A percentile compares a stretch with the other conserved stretches of the same genome.
These are phyloP conservation scores for Rasamsonia emersonii DNA, from an alignment of 2,329 filamentous ascomycete species.

Conservation along the genomic window DNA sequence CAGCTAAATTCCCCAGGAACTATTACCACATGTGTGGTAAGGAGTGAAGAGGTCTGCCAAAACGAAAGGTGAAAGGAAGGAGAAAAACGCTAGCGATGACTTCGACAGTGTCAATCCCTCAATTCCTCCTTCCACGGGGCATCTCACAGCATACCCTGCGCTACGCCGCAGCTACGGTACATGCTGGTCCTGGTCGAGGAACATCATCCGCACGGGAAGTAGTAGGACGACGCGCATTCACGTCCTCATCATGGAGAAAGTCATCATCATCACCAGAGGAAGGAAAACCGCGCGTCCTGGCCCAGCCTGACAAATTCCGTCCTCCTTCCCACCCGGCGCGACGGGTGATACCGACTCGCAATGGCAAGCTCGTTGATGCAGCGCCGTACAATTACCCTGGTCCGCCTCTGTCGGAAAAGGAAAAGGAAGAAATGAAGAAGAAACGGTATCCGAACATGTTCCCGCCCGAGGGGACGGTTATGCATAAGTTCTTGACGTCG, in stretches of 20 bases:
- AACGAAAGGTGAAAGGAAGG: background rate
- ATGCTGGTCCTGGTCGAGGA: too few relatives aligned
- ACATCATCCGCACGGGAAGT: conserved; percentile 12
- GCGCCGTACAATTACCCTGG: conserved; percentile 62
- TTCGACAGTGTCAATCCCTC: conserved; percentile 42
- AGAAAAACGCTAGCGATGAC: conserved; percentile 1
- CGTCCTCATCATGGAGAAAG: background rate
- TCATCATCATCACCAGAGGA: conserved; percentile 11
- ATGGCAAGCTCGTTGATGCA: conserved; percentile 14
- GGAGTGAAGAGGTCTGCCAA: too few relatives aligned
- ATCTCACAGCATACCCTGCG: conserved; percentile 23
- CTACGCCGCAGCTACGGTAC: conserved; percentile 13
- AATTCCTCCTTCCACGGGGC: conserved; percentile 59
- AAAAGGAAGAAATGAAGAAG: conserved; percentile 56
- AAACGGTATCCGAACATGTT: conserved; percentile 84
- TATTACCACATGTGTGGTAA: too few relatives aligned
- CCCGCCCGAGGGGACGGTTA: conserved; percentile 70
- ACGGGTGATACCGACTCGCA: conserved; percentile 46
- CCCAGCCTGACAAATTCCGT: conserved; percentile 81
- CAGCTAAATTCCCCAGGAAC: too few relatives aligned
- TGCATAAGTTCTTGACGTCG: conserved; percentile 77
- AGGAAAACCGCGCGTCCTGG: conserved; percentile 61
- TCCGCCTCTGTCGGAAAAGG: conserved; percentile 57
- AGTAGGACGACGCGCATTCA: conserved; percentile 21
- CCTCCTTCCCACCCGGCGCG: conserved; percentile 81